These are phyloP conservation scores for Macrophomina tecta DNA, from an alignment of 2,329 filamentous ascomycete species.

Conservation along the genomic window DNA sequence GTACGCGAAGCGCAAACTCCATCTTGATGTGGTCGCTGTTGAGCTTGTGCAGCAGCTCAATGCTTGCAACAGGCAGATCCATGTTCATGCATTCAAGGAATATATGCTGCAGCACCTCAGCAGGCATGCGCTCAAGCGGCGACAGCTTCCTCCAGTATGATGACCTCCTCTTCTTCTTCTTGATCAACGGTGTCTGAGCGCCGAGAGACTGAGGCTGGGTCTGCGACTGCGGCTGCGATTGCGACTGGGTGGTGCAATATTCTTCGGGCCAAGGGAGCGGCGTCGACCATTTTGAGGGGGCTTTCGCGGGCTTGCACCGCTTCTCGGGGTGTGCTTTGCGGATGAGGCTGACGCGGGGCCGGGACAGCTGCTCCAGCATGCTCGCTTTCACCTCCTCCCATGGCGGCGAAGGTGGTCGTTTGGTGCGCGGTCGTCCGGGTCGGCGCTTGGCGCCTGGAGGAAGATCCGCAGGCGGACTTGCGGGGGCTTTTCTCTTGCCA, in stretches of 20 bases:
- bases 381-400: not conserved
- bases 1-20: slow-evolving; percentile 5
- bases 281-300: not conserved
- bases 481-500: not conserved
- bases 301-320: not conserved
- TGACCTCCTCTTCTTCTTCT: slow-evolving; percentile 18
- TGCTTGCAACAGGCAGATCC: slow-evolving; percentile 15
- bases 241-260: not conserved
- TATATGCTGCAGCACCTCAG: slow-evolving; percentile 21
- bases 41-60: slow-evolving; percentile 15
- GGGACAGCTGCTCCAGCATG: not conserved
- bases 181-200: not conserved
- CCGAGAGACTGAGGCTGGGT: not conserved
- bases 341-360: not conserved
- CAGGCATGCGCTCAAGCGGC: slow-evolving; percentile 14
- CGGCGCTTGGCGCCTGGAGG: not conserved
- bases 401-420: not conserved
- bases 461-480: not conserved
- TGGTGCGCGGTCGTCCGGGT: slow-evolving; percentile 8
- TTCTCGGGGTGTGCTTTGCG: not conserved
- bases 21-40: slow-evolving; percentile 23
- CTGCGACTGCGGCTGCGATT: not conserved
- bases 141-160: slow-evolving; percentile 5
- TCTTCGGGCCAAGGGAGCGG: slow-evolving; percentile 7
- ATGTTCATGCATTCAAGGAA: slow-evolving; percentile 17